Percentiles rank a stretch among this genome's conserved stretches.
These are phyloP conservation scores for Breynia disticha DNA, from an alignment of 441 rosid species.

Conservation along the genomic window DNA sequence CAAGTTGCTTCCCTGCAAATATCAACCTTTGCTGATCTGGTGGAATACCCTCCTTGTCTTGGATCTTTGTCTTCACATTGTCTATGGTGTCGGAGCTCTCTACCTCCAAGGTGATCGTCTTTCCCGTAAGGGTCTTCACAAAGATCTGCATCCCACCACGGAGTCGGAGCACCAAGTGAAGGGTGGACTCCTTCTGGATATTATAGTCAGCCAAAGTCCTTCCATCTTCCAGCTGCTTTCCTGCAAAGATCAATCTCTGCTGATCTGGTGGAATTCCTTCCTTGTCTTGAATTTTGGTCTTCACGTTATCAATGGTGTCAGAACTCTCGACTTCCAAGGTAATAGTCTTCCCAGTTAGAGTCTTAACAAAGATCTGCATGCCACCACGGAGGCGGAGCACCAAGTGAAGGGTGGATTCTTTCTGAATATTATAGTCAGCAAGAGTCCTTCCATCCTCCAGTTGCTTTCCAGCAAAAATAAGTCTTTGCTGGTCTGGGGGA, in stretches of 20 bases:
- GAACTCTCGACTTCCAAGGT: constrained; percentile 3
- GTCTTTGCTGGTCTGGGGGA: constrained; percentile 33
- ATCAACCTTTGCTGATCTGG: too few relatives aligned
- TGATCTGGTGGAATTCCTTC: constrained; percentile 2
- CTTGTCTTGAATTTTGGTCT: not conserved
- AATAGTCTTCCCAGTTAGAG: constrained; percentile 3
- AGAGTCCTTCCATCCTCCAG: constrained; percentile 27
- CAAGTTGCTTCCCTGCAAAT: too few relatives aligned
- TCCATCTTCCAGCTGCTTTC: constrained; percentile 4
- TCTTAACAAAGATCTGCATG: constrained; percentile 4
- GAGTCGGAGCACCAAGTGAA: constrained; percentile 14
- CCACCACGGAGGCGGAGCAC: constrained; percentile 27
- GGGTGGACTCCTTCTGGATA: constrained; percentile 5
- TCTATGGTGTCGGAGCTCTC: too few relatives aligned
- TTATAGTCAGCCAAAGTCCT: constrained; percentile 5
- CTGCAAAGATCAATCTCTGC: not conserved
- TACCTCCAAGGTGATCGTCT: not conserved
- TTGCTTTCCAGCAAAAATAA: constrained; percentile 33
- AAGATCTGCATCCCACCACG: too few relatives aligned
- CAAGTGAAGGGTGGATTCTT: constrained; percentile 27
- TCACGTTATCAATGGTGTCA: not conserved
- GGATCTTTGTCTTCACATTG: too few relatives aligned
- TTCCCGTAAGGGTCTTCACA: not conserved
- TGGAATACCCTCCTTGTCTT: too few relatives aligned
- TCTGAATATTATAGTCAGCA: constrained; percentile 28